Evolutionary conservation across 768 basidiomycete genomes (phyloP).

Genomic region (Mycena rebaudengoi): DNA sequence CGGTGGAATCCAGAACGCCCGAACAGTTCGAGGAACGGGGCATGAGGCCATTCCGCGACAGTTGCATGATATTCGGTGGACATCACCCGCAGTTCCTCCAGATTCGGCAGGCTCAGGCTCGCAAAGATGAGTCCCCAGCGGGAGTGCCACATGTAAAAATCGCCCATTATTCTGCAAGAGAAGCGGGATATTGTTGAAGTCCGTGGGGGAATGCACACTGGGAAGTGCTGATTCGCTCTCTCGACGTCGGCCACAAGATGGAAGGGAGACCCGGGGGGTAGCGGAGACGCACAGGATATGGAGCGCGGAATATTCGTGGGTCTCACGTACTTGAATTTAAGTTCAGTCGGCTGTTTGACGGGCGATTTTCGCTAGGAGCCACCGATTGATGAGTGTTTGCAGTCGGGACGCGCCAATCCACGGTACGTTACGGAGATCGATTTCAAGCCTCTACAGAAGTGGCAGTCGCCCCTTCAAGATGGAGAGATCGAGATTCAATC

Average conservation of each 20-base stretch:
- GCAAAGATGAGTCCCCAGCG: background rate
- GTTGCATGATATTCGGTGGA: background rate
- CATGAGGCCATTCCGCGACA: background rate
- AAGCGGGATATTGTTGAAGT: background rate
- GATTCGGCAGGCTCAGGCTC: background rate
- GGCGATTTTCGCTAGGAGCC: background rate
- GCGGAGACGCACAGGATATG: background rate
- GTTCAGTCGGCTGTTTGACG: background rate
- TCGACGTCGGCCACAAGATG: background rate
- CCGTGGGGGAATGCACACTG: background rate
- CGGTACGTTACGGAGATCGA: background rate
- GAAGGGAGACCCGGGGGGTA: background rate
- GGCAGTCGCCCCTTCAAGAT: background rate
- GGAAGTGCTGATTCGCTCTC: background rate
- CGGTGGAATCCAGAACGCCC: background rate
- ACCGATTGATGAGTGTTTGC: background rate
- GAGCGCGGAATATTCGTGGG: background rate
- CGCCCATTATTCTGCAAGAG: background rate
- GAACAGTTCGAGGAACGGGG: background rate
- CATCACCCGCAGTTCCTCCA: background rate
- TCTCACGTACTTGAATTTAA: background rate
- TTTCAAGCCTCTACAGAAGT: background rate
- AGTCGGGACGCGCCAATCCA: background rate
- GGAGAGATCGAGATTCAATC: background rate
- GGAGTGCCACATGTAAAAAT: background rate